Evolutionary conservation across 768 basidiomycete genomes (phyloP).

Genomic region (Hypholoma sublateritium): DNA sequence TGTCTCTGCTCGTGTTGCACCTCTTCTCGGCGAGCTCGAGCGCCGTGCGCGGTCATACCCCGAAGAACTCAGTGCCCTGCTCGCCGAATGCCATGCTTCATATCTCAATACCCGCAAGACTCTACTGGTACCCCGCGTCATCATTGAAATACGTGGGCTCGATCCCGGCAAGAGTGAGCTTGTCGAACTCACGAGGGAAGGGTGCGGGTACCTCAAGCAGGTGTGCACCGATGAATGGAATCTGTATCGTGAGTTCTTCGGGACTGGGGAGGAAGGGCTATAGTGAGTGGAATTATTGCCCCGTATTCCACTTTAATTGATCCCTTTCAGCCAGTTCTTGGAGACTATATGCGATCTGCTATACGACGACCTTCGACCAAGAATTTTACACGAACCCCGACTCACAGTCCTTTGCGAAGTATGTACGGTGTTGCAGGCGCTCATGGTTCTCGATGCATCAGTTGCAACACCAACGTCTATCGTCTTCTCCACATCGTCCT

Average conservation of each 20-base stretch:
- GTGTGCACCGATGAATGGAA: constrained; percentile 89
- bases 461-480: constrained; percentile 19
- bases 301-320: neutral
- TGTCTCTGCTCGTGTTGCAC: constrained; percentile 68
- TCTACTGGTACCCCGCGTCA: constrained; percentile 71
- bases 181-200: constrained; percentile 86
- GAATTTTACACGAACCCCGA: constrained; percentile 90
- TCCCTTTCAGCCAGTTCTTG: constrained; percentile 69
- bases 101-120: constrained; percentile 76
- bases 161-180: constrained; percentile 80
- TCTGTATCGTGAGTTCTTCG: constrained; percentile 84
- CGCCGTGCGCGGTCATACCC: constrained; percentile 73
- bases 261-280: constrained; percentile 70
- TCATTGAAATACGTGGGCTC: constrained; percentile 79
- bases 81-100: constrained; percentile 84
- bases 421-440: constrained; percentile 92
- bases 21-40: constrained; percentile 85
- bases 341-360: constrained; percentile 92
- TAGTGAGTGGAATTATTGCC: constrained; percentile 34
- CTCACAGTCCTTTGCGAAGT: constrained; percentile 90
- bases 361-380: constrained; percentile 93
- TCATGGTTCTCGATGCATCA: constrained; percentile 89
- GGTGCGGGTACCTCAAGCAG: constrained; percentile 91
- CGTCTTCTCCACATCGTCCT: neutral
- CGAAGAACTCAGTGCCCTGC: constrained; percentile 77